phyloP scores from a whole-genome alignment of 768 basidiomycete species.

The Russula foetens region DNA sequence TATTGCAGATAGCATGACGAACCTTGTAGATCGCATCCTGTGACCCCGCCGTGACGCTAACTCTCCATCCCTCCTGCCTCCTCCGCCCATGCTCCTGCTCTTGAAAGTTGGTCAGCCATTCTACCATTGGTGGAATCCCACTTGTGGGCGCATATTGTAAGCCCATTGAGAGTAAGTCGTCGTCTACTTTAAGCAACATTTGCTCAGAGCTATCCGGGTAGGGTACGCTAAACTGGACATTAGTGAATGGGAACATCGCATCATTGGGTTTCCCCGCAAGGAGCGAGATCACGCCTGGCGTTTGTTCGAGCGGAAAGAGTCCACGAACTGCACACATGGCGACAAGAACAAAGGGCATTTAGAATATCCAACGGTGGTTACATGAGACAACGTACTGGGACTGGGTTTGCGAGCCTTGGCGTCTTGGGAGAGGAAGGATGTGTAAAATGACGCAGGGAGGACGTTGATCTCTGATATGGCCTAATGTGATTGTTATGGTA shows the following conservation, averaged over 20 bases:
- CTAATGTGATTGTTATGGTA: not conserved
- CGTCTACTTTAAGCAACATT: constrained; percentile 44
- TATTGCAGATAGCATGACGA: constrained; percentile 15
- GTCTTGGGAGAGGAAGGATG: constrained; percentile 47
- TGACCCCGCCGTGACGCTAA: constrained; percentile 75
- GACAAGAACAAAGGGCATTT: not conserved
- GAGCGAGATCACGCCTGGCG: constrained; percentile 70
- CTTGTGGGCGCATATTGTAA: constrained; percentile 74
- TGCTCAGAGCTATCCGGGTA: constrained; percentile 41
- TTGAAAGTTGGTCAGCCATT: constrained; percentile 71
- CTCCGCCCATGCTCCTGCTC: constrained; percentile 57
- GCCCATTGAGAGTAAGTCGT: constrained; percentile 50
- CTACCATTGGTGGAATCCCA: constrained; percentile 53
- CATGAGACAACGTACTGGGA: constrained; percentile 38
- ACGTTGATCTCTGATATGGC: constrained; percentile 4
- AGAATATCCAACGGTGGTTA: not conserved
- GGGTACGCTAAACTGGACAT: constrained; percentile 57
- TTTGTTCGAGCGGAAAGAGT: constrained; percentile 71
- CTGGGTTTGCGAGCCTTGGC: constrained; percentile 53
- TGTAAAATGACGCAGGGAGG: constrained; percentile 50
- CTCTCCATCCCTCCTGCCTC: constrained; percentile 51
- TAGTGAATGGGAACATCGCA: constrained; percentile 84
- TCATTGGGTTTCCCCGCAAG: constrained; percentile 91
- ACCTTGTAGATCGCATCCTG: constrained; percentile 91
- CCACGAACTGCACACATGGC: constrained; percentile 38